Evolutionary conservation across 1,284 basidiomycete genomes (phyloP).

Genomic region (Tilletia indica): DNA sequence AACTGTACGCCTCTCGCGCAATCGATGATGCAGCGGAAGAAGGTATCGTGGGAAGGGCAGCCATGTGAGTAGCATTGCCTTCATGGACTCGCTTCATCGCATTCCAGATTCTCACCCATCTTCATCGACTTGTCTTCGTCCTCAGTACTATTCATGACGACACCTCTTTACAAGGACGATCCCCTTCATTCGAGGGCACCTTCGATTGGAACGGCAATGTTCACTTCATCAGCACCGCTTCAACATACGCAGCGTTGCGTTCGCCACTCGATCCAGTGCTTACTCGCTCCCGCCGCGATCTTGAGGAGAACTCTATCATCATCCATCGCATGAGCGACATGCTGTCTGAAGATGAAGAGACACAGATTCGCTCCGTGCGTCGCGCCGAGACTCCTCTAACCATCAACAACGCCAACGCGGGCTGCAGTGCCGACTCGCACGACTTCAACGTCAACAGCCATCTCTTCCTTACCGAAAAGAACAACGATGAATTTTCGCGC

Average conservation of each 20-base stretch:
- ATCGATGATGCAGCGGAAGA: slow-evolving; percentile 24
- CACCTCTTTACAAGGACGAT: slow-evolving; percentile 25
- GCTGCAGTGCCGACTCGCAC: slow-evolving; percentile 36
- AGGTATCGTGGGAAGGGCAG: slow-evolving; percentile 42
- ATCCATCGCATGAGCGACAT: slow-evolving; percentile 45
- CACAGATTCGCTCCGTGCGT: background rate
- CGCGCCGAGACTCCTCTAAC: slow-evolving; percentile 10
- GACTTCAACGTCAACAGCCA: slow-evolving; percentile 41
- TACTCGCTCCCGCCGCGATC: slow-evolving; percentile 19
- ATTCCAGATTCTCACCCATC: background rate
- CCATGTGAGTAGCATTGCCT: slow-evolving; percentile 29
- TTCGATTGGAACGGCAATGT: slow-evolving; percentile 47
- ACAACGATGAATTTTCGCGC: slow-evolving; percentile 34
- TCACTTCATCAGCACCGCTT: slow-evolving; percentile 36
- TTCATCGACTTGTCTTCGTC: background rate
- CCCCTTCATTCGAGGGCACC: slow-evolving; percentile 39
- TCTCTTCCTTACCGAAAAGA: slow-evolving; percentile 34
- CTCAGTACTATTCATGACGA: slow-evolving; percentile 39
- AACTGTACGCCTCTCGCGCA: slow-evolving; percentile 24
- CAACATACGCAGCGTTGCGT: slow-evolving; percentile 25
- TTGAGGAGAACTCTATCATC: slow-evolving; percentile 28
- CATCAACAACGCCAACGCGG: background rate
- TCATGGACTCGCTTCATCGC: background rate
- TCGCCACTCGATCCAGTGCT: background rate
- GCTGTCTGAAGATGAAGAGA: slow-evolving; percentile 19